These are phyloP conservation scores for Dovyalis caffra DNA, from an alignment of 345 rosid genomes.

Conservation along the genomic window DNA sequence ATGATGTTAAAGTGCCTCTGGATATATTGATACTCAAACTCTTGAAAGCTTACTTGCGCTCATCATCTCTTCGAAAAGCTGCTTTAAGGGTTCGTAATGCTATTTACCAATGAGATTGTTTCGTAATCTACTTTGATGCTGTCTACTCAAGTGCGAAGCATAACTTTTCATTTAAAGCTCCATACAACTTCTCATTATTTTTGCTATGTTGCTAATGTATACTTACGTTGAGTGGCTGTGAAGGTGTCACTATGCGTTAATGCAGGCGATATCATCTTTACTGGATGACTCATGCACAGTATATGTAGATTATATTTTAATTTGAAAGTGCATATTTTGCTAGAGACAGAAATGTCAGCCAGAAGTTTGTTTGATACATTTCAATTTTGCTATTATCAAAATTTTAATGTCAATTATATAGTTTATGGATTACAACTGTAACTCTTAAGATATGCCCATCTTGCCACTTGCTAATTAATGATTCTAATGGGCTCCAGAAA, in stretches of 20 bases:
- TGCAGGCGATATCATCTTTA: background rate
- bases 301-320: background rate
- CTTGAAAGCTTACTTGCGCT: constrained; percentile 77
- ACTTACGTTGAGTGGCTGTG: background rate
- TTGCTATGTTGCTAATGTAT: background rate
- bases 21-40: constrained; percentile 75
- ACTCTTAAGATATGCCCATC: background rate
- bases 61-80: constrained; percentile 86
- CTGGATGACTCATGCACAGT: background rate
- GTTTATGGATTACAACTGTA: background rate
- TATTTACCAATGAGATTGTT: background rate
- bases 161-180: background rate
- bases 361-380: background rate
- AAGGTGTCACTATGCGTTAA: background rate
- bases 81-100: constrained; percentile 74
- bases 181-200: background rate
- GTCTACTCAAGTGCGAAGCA: background rate
- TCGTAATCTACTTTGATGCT: background rate
- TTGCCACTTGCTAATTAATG: background rate
- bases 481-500: background rate
- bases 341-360: background rate
- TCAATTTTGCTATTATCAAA: background rate
- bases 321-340: background rate
- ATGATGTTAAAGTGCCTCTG: constrained; percentile 58
- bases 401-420: background rate